Percentiles rank a stretch among this genome's conserved stretches.
These are phyloP conservation scores for Pichia sp. DNA, from an alignment of 1,139 yeast genomes.

Conservation along the genomic window DNA sequence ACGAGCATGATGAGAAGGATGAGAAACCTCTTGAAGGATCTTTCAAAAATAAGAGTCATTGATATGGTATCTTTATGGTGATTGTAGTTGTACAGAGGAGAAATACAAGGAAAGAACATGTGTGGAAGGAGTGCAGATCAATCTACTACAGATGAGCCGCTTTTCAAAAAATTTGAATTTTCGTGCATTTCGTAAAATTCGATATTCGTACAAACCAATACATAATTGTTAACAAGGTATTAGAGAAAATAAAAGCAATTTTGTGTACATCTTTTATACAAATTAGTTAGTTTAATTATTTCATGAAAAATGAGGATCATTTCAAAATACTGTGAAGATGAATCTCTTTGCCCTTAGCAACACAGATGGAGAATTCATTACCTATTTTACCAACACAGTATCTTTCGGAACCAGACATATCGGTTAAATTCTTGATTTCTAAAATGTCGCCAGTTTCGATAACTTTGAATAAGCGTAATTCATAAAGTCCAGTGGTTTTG, in stretches of 20 bases:
- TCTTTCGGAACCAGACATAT: constrained; percentile 14
- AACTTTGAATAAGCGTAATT: constrained; percentile 20
- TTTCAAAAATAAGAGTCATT: constrained; percentile 16
- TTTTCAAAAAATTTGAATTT: no score
- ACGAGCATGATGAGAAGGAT: constrained; percentile 21
- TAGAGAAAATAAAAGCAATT: not conserved
- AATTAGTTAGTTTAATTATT: not conserved
- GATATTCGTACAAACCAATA: no score
- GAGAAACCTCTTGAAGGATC: constrained; percentile 21
- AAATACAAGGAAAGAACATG: no score
- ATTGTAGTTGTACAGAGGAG: no score
- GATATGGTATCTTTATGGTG: no score
- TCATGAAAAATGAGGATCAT: not conserved
- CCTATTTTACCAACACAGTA: constrained; percentile 24
- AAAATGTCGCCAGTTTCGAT: constrained; percentile 20
- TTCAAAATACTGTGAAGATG: constrained; percentile 2
- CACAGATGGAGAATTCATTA: constrained; percentile 15
- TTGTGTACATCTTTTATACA: constrained; percentile 2
- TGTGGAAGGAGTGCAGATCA: no score
- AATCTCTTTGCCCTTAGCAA: constrained; percentile 12
- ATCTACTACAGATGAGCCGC: no score
- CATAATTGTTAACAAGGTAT: not conserved
- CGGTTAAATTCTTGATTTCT: constrained; percentile 16
- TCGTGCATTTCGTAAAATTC: no score
- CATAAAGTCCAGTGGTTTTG: not conserved